Conservation (phyloP, 306 rosid genomes). For the Lotus japonicus region DNA sequence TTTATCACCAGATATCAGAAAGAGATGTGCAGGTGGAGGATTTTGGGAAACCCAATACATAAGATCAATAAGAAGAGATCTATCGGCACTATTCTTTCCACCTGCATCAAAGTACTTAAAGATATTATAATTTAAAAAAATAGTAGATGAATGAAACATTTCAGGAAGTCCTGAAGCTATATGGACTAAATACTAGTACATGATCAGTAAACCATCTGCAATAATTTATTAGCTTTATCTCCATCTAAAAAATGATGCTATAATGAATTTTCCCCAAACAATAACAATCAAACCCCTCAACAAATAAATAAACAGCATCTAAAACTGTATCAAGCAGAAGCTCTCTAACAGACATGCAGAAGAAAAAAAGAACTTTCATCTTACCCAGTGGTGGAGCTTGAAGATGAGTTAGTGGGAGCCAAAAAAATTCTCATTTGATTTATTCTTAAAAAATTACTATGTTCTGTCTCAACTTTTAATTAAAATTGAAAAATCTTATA, state of each 20-base stretch:
- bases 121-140: neutral
- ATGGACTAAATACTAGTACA: neutral
- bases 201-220: neutral
- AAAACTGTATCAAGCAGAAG: neutral
- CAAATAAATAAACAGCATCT: neutral
- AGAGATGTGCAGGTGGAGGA: slow-evolving; percentile 96
- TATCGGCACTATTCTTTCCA: slow-evolving; percentile 78
- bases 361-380: neutral
- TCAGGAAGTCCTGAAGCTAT: neutral
- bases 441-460: too few species aligned
- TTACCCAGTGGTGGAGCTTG: too few species aligned
- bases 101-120: slow-evolving; percentile 43
- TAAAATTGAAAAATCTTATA: too few species aligned
- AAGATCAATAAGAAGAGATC: slow-evolving; percentile 74
- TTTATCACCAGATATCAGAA: slow-evolving; percentile 71
- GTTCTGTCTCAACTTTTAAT: too few species aligned
- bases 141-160: neutral
- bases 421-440: too few species aligned
- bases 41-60: slow-evolving; percentile 88
- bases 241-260: neutral
- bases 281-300: neutral
- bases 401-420: too few species aligned
- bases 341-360: neutral
- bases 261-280: neutral
- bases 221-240: too few species aligned